These are phyloP conservation scores for Epicoccum nigrum DNA, from an alignment of 2,329 filamentous ascomycete species.

Conservation along the genomic window DNA sequence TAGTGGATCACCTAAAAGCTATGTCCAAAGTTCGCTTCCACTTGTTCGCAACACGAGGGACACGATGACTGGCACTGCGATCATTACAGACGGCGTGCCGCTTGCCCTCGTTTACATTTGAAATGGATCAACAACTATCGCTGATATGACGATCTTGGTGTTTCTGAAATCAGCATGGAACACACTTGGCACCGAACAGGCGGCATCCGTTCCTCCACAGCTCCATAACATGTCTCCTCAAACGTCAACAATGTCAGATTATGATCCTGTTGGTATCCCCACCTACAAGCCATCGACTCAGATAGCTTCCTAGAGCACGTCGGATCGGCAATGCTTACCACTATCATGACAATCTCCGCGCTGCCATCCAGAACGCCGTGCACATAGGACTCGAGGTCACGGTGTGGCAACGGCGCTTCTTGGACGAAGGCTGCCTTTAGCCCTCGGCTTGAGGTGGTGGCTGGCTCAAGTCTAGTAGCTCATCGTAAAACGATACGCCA, in stretches of 20 bases:
- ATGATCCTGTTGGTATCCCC: background rate
- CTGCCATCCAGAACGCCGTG: background rate
- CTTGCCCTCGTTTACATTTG: background rate
- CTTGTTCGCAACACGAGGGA: too few relatives aligned
- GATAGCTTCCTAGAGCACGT: constrained; percentile 3
- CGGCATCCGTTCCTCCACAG: constrained; percentile 5
- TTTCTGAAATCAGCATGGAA: constrained; percentile 11
- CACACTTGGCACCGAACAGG: constrained; percentile 2
- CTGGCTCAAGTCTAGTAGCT: constrained; percentile 11
- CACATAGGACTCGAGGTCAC: constrained; percentile 1
- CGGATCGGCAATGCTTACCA: constrained; percentile 7
- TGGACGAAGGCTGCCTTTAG: constrained; percentile 5
- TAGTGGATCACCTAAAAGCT: background rate
- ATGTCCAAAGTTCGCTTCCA: too few relatives aligned
- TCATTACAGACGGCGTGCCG: background rate
- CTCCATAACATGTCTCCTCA: constrained; percentile 5
- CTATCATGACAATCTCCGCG: background rate
- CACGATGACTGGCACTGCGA: background rate
- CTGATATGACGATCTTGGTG: constrained; percentile 1
- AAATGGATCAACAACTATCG: background rate
- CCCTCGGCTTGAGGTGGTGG: constrained; percentile 7
- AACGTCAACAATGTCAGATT: constrained; percentile 12
- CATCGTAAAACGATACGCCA: constrained; percentile 7
- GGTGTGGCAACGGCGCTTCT: constrained; percentile 1
- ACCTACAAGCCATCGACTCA: constrained; percentile 4